Evolutionary conservation across 179 eudicot species (phyloP), one percentile per base, ranked within the genome.

Genomic region (Spinacia oleracea): DNA sequence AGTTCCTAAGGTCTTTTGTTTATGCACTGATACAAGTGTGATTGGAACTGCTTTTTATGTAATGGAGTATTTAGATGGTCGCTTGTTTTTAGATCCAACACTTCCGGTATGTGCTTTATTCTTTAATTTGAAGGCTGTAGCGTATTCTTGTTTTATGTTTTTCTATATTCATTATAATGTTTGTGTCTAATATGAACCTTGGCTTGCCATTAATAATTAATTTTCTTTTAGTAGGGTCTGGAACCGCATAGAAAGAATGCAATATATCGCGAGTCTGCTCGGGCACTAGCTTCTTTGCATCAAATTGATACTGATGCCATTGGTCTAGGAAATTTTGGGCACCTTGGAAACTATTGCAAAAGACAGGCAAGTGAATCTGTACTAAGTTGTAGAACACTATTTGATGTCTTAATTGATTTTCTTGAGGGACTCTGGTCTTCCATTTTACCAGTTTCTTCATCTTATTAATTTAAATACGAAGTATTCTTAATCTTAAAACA

Each of bases 21-120:
- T 96, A 80, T 93, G 99, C 83, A 88, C 88, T 48, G 99, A 96
- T 84, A 82, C 94, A 14, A 86, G 84, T 70, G 92, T 96, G 58
- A 96, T 96, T 72, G 99, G 99, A 80, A 93, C 99, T 69, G 80
- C 97, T 71, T 96, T 96, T 89, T 96, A 96, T 88, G 88, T 96
- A 46, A 96, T 96, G 99, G 99, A 96, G 86, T 93, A 87, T 82
- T 70, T 96, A 79, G 95, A 93, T 76, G 99, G 99, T 71, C 99
- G 98, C 75, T 83, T 96, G 69, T 96, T 86, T 81, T 75, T 93
- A 53, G 91, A 96, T 77, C 97, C 97, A 21, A 82, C 76, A 53
- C 87, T 96, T 46, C 97, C 90, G 77, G 99, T 91, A 81, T 2
- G 83, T 75, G 56, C 8, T 62, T 72, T 43, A 11, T 34, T 27